Conservation (phyloP, 169 alveolate genomes). For the Babesia bovis region DNA sequence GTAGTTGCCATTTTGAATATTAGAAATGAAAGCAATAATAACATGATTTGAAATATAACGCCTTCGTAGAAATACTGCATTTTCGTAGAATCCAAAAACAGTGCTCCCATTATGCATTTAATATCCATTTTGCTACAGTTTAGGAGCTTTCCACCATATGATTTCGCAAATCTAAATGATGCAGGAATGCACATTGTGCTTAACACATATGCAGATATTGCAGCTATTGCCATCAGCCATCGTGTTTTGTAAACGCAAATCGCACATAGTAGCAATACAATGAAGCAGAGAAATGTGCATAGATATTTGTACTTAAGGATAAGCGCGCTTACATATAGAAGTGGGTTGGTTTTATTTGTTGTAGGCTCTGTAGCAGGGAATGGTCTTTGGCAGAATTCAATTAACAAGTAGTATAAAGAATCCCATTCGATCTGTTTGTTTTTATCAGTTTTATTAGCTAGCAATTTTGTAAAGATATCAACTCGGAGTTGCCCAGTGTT, state of each 20-base stretch:
- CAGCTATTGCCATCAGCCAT: too few species aligned
- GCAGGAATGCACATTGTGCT: too few species aligned
- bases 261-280: background rate
- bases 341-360: background rate
- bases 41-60: background rate
- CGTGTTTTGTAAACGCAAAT: too few species aligned
- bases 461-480: background rate
- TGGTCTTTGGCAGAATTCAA: background rate
- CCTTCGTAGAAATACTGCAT: constrained; percentile 8
- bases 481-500: background rate
- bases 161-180: too few species aligned
- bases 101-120: background rate
- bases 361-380: background rate
- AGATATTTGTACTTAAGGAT: too few species aligned
- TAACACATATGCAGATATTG: too few species aligned
- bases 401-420: background rate
- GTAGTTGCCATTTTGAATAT: too few species aligned
- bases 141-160: too few species aligned
- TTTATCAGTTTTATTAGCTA: background rate
- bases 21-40: background rate
- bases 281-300: too few species aligned
- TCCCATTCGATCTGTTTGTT: background rate
- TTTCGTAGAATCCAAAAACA: background rate
- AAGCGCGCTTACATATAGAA: too few species aligned
- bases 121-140: too few species aligned